Conservation (phyloP, 371 early-diverging fungal genomes). For the Mucor ambiguus region DNA sequence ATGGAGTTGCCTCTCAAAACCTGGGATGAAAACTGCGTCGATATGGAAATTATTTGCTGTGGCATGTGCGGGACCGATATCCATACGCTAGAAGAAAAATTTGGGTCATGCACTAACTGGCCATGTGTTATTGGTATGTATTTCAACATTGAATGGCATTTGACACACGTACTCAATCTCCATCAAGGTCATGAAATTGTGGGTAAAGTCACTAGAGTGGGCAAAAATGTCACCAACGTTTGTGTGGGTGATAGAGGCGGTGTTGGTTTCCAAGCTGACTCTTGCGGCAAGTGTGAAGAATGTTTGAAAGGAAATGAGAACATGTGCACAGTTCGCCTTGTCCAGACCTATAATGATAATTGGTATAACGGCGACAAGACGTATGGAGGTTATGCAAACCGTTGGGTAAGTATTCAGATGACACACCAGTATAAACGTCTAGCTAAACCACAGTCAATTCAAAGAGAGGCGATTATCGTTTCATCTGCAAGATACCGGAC, state of each 20-base stretch:
- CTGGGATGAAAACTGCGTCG: slow-evolving; percentile 51
- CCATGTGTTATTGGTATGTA: slow-evolving; percentile 53
- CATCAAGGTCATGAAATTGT: slow-evolving; percentile 52
- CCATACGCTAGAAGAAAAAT: slow-evolving; percentile 61
- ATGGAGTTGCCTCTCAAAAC: slow-evolving; percentile 30
- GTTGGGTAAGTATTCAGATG: slow-evolving; percentile 25
- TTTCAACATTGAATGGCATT: background rate
- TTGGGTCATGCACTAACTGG: slow-evolving; percentile 48
- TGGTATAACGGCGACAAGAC: slow-evolving; percentile 58
- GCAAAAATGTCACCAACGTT: slow-evolving; percentile 46
- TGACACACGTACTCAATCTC: background rate
- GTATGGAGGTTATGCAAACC: slow-evolving; percentile 72
- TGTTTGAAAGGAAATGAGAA: slow-evolving; percentile 38
- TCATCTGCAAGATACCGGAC: slow-evolving; percentile 60
- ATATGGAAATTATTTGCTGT: slow-evolving; percentile 53
- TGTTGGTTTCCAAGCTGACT: slow-evolving; percentile 57
- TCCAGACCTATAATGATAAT: slow-evolving; percentile 39
- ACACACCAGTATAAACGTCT: background rate
- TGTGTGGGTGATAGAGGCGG: slow-evolving; percentile 71
- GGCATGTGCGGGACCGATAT: slow-evolving; percentile 57
- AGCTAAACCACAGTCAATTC: slow-evolving; percentile 34
- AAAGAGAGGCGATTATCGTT: slow-evolving; percentile 55
- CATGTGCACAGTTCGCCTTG: slow-evolving; percentile 19
- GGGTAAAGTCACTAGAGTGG: slow-evolving; percentile 49
- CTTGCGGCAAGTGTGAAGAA: slow-evolving; percentile 36